A percentile compares a stretch with the other conserved stretches of the same genome.
Evolutionary conservation across 345 rosid genomes (phyloP).

Genomic region (thale cress (Arabidopsis thaliana)): DNA sequence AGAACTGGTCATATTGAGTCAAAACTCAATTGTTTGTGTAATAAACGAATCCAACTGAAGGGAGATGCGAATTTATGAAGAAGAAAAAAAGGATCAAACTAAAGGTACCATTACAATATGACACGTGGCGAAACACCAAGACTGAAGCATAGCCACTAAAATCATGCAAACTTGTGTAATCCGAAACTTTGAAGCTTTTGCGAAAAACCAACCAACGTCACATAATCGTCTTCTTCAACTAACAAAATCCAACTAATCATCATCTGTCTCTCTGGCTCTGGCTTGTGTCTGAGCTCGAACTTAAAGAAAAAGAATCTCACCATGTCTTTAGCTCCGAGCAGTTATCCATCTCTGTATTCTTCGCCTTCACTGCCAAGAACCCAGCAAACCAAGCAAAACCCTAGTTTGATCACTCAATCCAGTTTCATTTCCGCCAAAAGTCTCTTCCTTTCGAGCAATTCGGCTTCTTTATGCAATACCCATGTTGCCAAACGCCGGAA

Average conservation of each 20-base stretch:
- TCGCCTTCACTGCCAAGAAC: slow-evolving; percentile 59
- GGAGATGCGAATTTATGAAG: slow-evolving; percentile 42
- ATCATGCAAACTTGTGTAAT: slow-evolving; percentile 44
- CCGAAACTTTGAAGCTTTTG: slow-evolving; percentile 40
- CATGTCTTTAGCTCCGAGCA: slow-evolving; percentile 69
- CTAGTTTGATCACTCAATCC: slow-evolving; percentile 42
- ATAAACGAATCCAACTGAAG: slow-evolving; percentile 36
- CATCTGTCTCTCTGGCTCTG: slow-evolving; percentile 22
- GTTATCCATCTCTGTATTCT: slow-evolving; percentile 61
- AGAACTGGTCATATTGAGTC: slow-evolving; percentile 5
- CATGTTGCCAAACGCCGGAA: slow-evolving; percentile 49
- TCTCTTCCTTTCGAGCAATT: slow-evolving; percentile 42
- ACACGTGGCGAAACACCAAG: slow-evolving; percentile 46
- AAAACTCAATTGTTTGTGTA: slow-evolving; percentile 3
- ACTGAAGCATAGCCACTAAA: slow-evolving; percentile 51
- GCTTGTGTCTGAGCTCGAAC: slow-evolving; percentile 38
- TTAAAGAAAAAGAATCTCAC: slow-evolving; percentile 7
- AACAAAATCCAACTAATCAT: slow-evolving; percentile 37
- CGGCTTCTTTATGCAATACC: slow-evolving; percentile 46
- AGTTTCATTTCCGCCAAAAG: slow-evolving; percentile 40
- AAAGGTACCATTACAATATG: slow-evolving; percentile 35
- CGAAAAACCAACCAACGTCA: slow-evolving; percentile 32
- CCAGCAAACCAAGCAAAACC: slow-evolving; percentile 49
- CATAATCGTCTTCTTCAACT: slow-evolving; percentile 17
- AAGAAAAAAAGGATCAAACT: slow-evolving; percentile 40